These are phyloP conservation scores for Agapanthus africanus DNA, from an alignment of 106 monocot genomes.

Conservation along the genomic window DNA sequence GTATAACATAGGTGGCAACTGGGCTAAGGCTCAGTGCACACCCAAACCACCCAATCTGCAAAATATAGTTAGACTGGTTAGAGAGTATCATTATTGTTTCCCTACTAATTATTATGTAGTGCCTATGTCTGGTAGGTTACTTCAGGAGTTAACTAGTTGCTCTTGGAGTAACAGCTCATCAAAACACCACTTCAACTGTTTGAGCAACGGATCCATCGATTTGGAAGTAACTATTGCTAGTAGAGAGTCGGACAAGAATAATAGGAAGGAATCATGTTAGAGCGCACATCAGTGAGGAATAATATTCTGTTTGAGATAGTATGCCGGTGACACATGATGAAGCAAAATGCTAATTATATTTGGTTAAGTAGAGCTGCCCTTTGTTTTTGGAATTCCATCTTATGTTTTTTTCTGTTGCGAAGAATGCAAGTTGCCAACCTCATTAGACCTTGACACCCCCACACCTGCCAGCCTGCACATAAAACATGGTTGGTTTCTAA, in stretches of 20 bases:
- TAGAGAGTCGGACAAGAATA: neutral
- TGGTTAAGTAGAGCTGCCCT: neutral
- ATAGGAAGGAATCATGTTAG: neutral
- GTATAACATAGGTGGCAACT: neutral
- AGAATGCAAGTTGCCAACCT: too few relatives aligned
- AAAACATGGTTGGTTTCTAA: neutral
- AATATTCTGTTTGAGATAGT: too few relatives aligned
- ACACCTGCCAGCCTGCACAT: too few relatives aligned
- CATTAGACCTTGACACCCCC: too few relatives aligned
- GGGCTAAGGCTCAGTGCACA: neutral
- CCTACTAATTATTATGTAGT: neutral
- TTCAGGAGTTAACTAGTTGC: neutral
- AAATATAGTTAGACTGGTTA: neutral
- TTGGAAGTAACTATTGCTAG: neutral
- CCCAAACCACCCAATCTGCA: neutral
- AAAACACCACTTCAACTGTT: neutral
- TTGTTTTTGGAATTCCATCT: neutral
- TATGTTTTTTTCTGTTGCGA: neutral
- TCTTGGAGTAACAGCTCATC: neutral
- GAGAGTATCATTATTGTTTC: neutral
- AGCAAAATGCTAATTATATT: neutral
- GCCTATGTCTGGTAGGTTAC: neutral
- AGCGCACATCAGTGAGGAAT: neutral
- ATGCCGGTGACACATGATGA: too few relatives aligned
- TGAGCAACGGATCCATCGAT: neutral